Percentiles rank a stretch among this genome's conserved stretches.
Conservation (phyloP, 2,329 filamentous ascomycete genomes). For the Xylaria polymorpha region DNA sequence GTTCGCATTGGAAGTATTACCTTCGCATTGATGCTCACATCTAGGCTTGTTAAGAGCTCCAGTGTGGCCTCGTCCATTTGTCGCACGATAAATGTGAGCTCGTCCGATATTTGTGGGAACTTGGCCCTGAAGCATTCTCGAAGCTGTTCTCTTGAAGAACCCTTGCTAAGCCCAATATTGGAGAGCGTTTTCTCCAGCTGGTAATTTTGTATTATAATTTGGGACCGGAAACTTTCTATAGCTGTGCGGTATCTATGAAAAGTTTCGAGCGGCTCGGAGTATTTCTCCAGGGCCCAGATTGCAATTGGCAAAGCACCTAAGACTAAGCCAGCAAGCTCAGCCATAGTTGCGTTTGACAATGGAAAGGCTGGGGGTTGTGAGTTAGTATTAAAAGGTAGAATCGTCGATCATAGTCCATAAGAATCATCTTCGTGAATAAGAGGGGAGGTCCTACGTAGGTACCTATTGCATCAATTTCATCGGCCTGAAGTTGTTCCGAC, state of each 20-base stretch:
- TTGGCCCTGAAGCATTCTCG: conserved; percentile 17
- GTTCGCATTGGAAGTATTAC: background rate
- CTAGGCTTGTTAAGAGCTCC: conserved; percentile 14
- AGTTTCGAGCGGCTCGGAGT: conserved; percentile 22
- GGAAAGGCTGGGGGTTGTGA: background rate
- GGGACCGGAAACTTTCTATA: conserved; percentile 18
- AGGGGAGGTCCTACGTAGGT: background rate
- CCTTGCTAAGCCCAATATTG: conserved; percentile 14
- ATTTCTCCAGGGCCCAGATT: conserved; percentile 23
- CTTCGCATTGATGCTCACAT: conserved; percentile 8
- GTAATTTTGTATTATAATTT: conserved; percentile 19
- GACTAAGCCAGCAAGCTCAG: conserved; percentile 12
- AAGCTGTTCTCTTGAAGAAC: conserved; percentile 11
- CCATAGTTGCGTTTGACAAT: conserved; percentile 1
- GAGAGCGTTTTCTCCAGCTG: conserved; percentile 18
- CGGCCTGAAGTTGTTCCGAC: no score
- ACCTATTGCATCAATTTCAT: no score
- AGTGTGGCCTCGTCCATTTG: conserved; percentile 12
- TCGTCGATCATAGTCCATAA: background rate
- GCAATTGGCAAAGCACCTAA: conserved; percentile 20
- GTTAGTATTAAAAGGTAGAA: background rate
- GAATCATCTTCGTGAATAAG: background rate
- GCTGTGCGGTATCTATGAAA: conserved; percentile 15
- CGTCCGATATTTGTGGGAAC: conserved; percentile 21
- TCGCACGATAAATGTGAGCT: conserved; percentile 15